Evolutionary conservation across 345 rosid species (phyloP), one percentile per base, ranked within the genome.

Genomic region (Eucalyptus cladocalyx): DNA sequence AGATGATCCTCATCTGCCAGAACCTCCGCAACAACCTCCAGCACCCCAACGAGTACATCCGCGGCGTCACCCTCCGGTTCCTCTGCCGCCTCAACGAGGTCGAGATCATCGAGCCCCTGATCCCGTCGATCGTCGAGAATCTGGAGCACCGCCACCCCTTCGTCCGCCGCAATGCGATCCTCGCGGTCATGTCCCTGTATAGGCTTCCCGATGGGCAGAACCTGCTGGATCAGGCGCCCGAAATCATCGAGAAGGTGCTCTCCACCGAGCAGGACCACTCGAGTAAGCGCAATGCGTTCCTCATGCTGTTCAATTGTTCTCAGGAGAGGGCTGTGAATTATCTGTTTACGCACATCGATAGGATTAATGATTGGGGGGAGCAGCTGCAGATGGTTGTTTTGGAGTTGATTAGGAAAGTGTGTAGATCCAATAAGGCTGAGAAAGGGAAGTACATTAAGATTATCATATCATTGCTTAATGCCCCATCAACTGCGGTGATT

Each of bases 1-100:
- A 97, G 92, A 97, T 97, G 99, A 97, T 97, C 87, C 91, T 97
- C 91, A 96, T 97, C 69, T 97, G 99, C 93, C 99, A 97, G 92
- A 96, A 96, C 89, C 92, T 97, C 90, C 92, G 96, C 93, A 97
- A 97, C 95, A 96, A 97, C 92, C 99, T 97, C 91, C 99, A 97
- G 93, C 98, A 96, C 90, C 98, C 99, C 4, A 97, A 97, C 88
- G 99, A 97, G 93, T 97, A 97, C 90, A 96, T 97, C 72, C 97
- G 99, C 81, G 99, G 99, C 69, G 97, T 90, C 80, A 88, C 90
- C 51, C 88, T 90, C 72, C 89, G 91, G 11, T 90, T 90, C 88
- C 89, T 90, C 86, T 90, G 91, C 86, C 86, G 89, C 26, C 32
- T 90, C 56, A 88, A 51, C 60, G 91, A 90, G 89, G 65, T 86